These are phyloP conservation scores for Rhizophora mangle DNA, from an alignment of 345 rosid species.

Conservation along the genomic window DNA sequence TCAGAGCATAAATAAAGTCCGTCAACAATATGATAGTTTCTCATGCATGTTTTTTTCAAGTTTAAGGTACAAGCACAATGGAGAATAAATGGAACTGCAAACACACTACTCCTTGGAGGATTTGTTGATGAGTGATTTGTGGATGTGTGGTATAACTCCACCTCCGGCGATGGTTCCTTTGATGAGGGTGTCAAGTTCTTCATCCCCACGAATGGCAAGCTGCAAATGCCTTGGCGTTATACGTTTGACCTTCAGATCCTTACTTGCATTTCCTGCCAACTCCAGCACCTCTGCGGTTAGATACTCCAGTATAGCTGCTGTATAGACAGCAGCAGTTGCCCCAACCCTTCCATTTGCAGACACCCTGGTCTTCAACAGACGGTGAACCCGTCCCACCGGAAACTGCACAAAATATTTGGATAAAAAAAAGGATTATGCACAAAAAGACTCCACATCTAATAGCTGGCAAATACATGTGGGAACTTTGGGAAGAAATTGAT, in stretches of 20 bases:
- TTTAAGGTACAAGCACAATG: conserved; percentile 1
- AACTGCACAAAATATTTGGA: conserved; percentile 15
- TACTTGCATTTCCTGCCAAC: conserved; percentile 23
- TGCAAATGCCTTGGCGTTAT: conserved; percentile 26
- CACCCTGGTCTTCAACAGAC: conserved; percentile 27
- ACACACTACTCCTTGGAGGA: conserved; percentile 27
- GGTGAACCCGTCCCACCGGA: conserved; percentile 32
- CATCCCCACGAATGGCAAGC: conserved; percentile 24
- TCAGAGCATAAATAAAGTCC: conserved; percentile 3
- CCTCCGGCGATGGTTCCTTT: conserved; percentile 36
- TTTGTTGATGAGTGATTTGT: conserved; percentile 33
- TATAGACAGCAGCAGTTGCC: conserved; percentile 28
- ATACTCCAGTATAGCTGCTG: conserved; percentile 29
- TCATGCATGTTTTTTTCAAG: background rate
- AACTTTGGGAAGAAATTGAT: too few relatives aligned
- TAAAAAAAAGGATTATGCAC: background rate
- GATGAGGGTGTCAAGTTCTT: conserved; percentile 27
- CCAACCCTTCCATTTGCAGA: conserved; percentile 35
- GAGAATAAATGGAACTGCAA: background rate
- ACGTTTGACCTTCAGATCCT: conserved; percentile 11
- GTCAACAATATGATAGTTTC: background rate
- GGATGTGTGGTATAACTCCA: conserved; percentile 33
- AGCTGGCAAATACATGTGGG: too few relatives aligned
- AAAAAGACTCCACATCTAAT: too few relatives aligned
- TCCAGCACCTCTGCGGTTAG: conserved; percentile 28